phyloP scores from a whole-genome alignment of 805 yeast genomes.

The Ogataea trehalophila region DNA sequence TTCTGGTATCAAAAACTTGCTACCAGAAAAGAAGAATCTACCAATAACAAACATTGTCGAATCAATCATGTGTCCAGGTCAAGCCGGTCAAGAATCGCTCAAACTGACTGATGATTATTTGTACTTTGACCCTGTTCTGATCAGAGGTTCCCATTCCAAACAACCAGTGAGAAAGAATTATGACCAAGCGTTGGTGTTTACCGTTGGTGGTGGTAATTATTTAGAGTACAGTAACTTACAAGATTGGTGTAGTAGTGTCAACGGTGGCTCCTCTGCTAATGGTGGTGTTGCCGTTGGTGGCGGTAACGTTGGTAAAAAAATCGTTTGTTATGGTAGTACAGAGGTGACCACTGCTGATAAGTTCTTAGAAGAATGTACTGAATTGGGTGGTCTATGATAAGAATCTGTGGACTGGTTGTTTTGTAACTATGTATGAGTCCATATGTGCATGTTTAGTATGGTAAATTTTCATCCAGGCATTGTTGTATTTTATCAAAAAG shows the following conservation, averaged over 20 bases:
- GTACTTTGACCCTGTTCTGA: conserved; percentile 80
- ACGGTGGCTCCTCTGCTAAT: conserved; percentile 15
- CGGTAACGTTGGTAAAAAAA: conserved; percentile 31
- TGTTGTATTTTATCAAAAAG: too few relatives aligned
- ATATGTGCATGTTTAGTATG: neutral
- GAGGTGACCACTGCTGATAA: conserved; percentile 64
- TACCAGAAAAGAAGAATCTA: conserved; percentile 83
- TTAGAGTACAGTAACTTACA: conserved; percentile 90
- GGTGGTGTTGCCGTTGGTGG: conserved; percentile 10
- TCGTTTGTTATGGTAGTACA: conserved; percentile 84
- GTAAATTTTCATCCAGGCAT: too few relatives aligned
- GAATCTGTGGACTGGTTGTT: neutral
- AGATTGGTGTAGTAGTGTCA: conserved; percentile 58
- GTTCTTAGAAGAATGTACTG: conserved; percentile 62
- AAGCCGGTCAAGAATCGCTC: conserved; percentile 56
- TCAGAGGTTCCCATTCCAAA: conserved; percentile 84
- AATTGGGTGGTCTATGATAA: conserved; percentile 36
- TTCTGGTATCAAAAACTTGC: conserved; percentile 76
- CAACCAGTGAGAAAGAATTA: conserved; percentile 83
- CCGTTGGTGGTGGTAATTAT: conserved; percentile 96
- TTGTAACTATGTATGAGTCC: neutral
- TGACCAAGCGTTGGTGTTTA: conserved; percentile 80
- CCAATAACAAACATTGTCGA: conserved; percentile 91
- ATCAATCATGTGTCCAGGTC: conserved; percentile 80
- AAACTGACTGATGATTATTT: conserved; percentile 83